Base-by-base conservation (phyloP, 2,329 filamentous ascomycete genomes). In the Aspergillus bombycis region DNA sequence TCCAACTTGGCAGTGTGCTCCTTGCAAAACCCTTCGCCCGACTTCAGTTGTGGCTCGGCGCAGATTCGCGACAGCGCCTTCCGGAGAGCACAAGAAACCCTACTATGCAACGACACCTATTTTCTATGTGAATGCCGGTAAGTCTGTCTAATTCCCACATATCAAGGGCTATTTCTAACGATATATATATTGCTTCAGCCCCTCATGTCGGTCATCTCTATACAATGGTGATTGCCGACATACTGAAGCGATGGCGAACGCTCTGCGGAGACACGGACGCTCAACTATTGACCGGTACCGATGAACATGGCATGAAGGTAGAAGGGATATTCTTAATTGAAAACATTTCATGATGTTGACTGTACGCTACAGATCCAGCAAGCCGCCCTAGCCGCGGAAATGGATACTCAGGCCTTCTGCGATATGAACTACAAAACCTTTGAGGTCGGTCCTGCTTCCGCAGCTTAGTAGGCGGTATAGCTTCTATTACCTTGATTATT, bases 51-150 rank as follows among this genome's bases (percentile, higher is more conserved):
- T 63, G 56, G 65, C 70, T 62, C 72, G 69, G 38, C 72, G 74
- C 61, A 69, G 70, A 61, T 69, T 73, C 65, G 74, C 75, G 65
- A 75, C 75, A 46, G 68, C 67, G 21, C 61, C 75, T 54, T 58
- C 63, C 28, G 60, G 67, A 36, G 63, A 62, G 55, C 60, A 68
- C 3, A 77, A 80, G 65, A 98, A 98, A 81, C 93, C 94, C 10
- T 97, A 90, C 82, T 99, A 98, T 83, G 85, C 97, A 72, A 98
- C 95, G 6, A 96, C 93, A 10, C 95, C 95, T 2, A 99, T 99
- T 63, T 99, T 98, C 83, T 99, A 99, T 79, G 95, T 99, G 81
- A 99, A 99, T 86, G 92, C 94, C 61, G 89, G 92, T 94, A 54
- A 36, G 34, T 26, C 23, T 23, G 36, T 30, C 10, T 41, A 41